Base-by-base conservation (phyloP, 345 rosid genomes). In the Pugionium dolabratum region DNA sequence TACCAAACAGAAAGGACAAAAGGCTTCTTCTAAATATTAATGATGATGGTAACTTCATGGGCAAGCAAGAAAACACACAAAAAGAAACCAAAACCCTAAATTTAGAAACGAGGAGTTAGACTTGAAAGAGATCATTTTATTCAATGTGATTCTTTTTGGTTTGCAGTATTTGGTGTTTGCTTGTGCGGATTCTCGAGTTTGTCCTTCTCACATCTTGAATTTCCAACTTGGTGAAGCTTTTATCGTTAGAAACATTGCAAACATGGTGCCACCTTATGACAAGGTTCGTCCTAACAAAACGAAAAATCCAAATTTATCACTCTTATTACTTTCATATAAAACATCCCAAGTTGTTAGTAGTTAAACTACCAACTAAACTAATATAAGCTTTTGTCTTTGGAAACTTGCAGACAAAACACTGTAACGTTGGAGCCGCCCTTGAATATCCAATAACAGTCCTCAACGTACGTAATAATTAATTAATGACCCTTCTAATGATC, bases 161-260 rank as follows among this genome's bases (percentile, higher is more conserved):
- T 7, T 75, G 82, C 86, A 90, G 99, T 94, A 85, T 81, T 0
- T 94, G 84, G 95, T 94, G 39, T 90, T 94, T 66, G 99, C 99
- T 11, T 94, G 97, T 88, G 88, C 99, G 46, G 99, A 94, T 77
- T 94, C 97, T 7, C 77, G 99, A 49, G 97, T 94, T 28, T 87
- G 96, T 75, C 99, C 99, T 1, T 91, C 97, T 7, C 96, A 94
- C 29, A 59, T 88, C 76, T 86, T 94, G 48, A 74, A 91, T 73
- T 94, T 94, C 59, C 91, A 94, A 78, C 99, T 84, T 10, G 99
- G 99, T 34, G 99, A 94, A 77, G 99, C 99, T 10, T 94, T 94
- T 57, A 45, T 91, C 78, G 97, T 94, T 66, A 78, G 99, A 62
- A 94, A 94, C 87, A 94, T 94, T 60, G 99, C 99, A 72, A 94